Conservation (phyloP, 495 filamentous ascomycete genomes). For the Penicillium cinerascens region DNA sequence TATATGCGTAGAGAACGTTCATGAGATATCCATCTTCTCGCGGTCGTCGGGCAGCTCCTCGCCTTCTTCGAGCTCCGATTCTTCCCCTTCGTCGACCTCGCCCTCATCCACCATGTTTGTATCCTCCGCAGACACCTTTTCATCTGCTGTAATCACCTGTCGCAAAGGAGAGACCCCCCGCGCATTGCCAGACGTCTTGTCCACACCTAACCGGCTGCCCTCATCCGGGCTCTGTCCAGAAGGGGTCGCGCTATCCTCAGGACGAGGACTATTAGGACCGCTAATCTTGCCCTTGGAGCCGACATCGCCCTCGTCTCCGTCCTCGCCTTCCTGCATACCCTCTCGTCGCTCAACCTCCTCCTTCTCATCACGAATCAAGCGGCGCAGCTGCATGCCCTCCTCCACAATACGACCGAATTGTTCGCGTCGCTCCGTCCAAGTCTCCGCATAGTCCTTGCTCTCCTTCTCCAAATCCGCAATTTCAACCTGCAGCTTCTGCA, state of each 20-base stretch:
- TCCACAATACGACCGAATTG: conserved; percentile 91
- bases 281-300: conserved; percentile 47
- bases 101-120: conserved; percentile 61
- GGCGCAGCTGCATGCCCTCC: conserved; percentile 79
- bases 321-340: conserved; percentile 75
- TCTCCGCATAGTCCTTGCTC: conserved; percentile 72
- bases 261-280: conserved; percentile 63
- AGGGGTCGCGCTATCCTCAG: conserved; percentile 52
- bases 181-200: conserved; percentile 26
- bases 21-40: conserved; percentile 71
- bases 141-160: conserved; percentile 32
- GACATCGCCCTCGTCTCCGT: conserved; percentile 66
- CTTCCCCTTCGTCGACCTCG: conserved; percentile 50
- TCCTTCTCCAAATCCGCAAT: conserved; percentile 84
- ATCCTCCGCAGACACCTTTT: conserved; percentile 41
- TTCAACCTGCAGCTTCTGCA: conserved; percentile 79
- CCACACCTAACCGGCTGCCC: conserved; percentile 38
- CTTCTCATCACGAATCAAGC: conserved; percentile 91
- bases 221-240: conserved; percentile 46
- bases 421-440: conserved; percentile 80
- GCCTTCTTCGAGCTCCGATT: conserved; percentile 43
- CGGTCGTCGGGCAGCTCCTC: conserved; percentile 50
- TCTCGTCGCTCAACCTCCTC: conserved; percentile 75
- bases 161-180: conserved; percentile 41
- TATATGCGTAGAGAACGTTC: conserved; percentile 15